Percentiles rank a stretch among this genome's conserved stretches.
These are phyloP conservation scores for Candida nonsorbophila DNA, from an alignment of 805 yeast genomes.

Conservation along the genomic window DNA sequence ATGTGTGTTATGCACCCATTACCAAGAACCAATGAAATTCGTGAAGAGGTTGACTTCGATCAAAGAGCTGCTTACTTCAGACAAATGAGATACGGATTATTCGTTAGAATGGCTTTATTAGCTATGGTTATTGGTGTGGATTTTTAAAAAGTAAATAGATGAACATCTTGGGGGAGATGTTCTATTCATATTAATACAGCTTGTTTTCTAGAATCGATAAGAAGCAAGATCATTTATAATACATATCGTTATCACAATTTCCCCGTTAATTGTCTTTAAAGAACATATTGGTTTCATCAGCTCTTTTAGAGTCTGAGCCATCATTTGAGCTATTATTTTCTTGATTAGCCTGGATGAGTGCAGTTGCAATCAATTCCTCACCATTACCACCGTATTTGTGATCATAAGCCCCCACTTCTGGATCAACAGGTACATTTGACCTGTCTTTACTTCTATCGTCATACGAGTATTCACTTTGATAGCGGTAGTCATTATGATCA, in stretches of 20 bases:
- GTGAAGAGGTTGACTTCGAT: conserved; percentile 98
- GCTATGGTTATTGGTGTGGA: conserved; percentile 98
- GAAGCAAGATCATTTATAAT: too few relatives aligned
- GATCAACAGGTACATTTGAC: conserved; percentile 48
- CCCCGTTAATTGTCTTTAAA: conserved; percentile 8
- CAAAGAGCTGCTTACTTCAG: conserved; percentile 99
- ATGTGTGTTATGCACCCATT: conserved; percentile 99
- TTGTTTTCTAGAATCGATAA: too few relatives aligned
- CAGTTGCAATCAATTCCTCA: conserved; percentile 61
- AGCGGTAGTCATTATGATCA: conserved; percentile 4
- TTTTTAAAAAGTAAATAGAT: too few relatives aligned
- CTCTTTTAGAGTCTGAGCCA: conserved; percentile 3
- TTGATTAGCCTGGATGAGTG: conserved; percentile 56
- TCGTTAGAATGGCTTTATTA: conserved; percentile 96
- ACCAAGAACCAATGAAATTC: conserved; percentile 94
- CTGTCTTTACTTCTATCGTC: conserved; percentile 7
- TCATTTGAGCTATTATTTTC: conserved; percentile 8
- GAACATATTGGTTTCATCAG: conserved; percentile 15
- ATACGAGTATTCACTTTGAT: conserved; percentile 3
- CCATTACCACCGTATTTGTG: conserved; percentile 27
- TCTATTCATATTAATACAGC: too few relatives aligned
- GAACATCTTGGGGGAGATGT: too few relatives aligned
- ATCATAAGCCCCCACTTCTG: conserved; percentile 49
- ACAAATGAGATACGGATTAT: conserved; percentile 98
- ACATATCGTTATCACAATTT: too few relatives aligned